Base-by-base conservation (phyloP, 164 flowering plant species). In the Stephania japonica region DNA sequence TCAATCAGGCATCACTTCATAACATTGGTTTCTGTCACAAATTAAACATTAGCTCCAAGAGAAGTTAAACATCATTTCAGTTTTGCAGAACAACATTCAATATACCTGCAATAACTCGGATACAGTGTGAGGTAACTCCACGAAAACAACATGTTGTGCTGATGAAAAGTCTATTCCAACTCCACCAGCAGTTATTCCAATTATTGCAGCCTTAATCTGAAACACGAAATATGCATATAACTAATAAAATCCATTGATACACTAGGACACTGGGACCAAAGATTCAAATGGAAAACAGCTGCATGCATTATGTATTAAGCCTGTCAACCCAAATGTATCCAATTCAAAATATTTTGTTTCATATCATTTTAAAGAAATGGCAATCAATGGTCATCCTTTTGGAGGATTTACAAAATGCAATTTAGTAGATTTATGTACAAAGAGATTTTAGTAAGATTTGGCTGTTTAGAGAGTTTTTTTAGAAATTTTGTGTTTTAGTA, bases 161-260 rank as follows among this genome's bases (percentile, higher is more conserved):
- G 84, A 71, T 72, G 97, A 86, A 68, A 95, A 83, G 83, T 95
- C 87, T 62, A 93, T 85, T 71, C 98, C 99, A 82, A 86, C 84
- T 43, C 90, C 88, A 4, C 93, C 97, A 74, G 92, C 97, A 75
- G 85, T 87, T 32, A 95, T 83, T 32, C 98, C 98, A 77, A 95
- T 87, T 66, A 93, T 82, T 68, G 99, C 99, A 81, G 93, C 79
- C 77, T 84, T 95, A 49, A 90, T 90, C 99, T 95, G 85, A 71
- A 76, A 24, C 27, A 72, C 9, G 67, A 64, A 72, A 14, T 38
- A 41, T 12, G 24, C 14, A 23, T 42, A 59, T 67, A 32, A 32
- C 38, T 32, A 32, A 32, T 32, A 32, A 0, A 2, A 32, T 32
- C 38, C 38, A 4, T 32, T 32, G 38, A 32, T 32, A 32, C 38